These are phyloP conservation scores for Citeromyces siamensis DNA, from an alignment of 1,139 yeast species.

Conservation along the genomic window DNA sequence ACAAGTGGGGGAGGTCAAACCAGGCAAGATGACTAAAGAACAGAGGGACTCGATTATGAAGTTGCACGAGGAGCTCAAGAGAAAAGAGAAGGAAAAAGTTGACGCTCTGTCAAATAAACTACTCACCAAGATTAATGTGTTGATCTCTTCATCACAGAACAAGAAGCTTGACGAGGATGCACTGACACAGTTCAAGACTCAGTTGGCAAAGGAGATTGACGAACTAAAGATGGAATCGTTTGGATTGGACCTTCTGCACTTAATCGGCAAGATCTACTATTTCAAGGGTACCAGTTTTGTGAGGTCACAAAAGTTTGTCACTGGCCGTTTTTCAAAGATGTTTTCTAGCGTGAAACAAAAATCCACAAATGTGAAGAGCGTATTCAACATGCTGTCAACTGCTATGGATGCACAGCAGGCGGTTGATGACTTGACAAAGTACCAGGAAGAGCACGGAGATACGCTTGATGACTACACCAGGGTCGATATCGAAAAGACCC, in stretches of 20 bases:
- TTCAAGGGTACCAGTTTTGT: slow-evolving; percentile 49
- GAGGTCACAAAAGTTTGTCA: slow-evolving; percentile 70
- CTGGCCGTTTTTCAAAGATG: slow-evolving; percentile 62
- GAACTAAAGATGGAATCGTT: slow-evolving; percentile 87
- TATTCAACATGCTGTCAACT: slow-evolving; percentile 71
- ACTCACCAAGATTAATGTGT: slow-evolving; percentile 27
- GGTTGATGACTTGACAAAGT: slow-evolving; percentile 66
- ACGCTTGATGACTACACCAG: slow-evolving; percentile 35
- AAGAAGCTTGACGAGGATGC: slow-evolving; percentile 16
- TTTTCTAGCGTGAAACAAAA: slow-evolving; percentile 79
- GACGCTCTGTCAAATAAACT: slow-evolving; percentile 37
- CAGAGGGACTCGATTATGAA: slow-evolving; percentile 42
- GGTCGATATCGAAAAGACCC: slow-evolving; percentile 50
- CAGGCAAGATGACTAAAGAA: slow-evolving; percentile 31
- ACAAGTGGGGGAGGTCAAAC: slow-evolving; percentile 12
- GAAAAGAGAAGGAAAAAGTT: slow-evolving; percentile 40
- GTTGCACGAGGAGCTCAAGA: slow-evolving; percentile 42
- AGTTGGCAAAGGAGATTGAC: slow-evolving; percentile 50
- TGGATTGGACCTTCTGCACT: slow-evolving; percentile 81
- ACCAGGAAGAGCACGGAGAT: slow-evolving; percentile 45
- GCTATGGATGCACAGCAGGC: slow-evolving; percentile 89
- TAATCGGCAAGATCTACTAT: slow-evolving; percentile 62
- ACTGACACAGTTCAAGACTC: slow-evolving; percentile 24
- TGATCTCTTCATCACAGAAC: slow-evolving; percentile 20
- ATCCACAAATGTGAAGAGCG: slow-evolving; percentile 76